These are phyloP conservation scores for Naganishia kalamii DNA, from an alignment of 768 basidiomycete species.

Conservation along the genomic window DNA sequence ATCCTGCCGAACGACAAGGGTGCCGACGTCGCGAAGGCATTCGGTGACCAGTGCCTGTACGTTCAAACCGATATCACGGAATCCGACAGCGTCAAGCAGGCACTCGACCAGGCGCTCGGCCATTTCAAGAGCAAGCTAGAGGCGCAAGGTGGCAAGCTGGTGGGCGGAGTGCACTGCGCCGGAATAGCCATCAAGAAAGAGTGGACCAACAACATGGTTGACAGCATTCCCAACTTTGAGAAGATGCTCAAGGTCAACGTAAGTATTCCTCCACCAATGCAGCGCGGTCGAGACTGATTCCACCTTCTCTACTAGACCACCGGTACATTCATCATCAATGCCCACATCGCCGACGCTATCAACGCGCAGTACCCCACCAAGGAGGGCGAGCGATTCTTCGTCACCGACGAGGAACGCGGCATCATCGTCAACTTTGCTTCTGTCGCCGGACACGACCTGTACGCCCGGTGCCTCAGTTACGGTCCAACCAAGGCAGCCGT, in stretches of 20 bases:
- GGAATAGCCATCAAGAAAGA: slow-evolving; percentile 24
- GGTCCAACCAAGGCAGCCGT: slow-evolving; percentile 40
- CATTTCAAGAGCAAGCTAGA: slow-evolving; percentile 16
- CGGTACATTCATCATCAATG: slow-evolving; percentile 41
- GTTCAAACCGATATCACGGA: slow-evolving; percentile 35
- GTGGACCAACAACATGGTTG: slow-evolving; percentile 27
- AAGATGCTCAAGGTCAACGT: slow-evolving; percentile 41
- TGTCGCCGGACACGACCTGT: slow-evolving; percentile 33
- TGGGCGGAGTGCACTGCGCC: slow-evolving; percentile 30
- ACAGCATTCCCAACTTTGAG: slow-evolving; percentile 34
- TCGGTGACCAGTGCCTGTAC: slow-evolving; percentile 31
- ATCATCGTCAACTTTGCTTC: slow-evolving; percentile 44
- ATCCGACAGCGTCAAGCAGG: slow-evolving; percentile 28
- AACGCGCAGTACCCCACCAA: slow-evolving; percentile 36
- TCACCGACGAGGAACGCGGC: slow-evolving; percentile 38
- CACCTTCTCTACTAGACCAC: background rate
- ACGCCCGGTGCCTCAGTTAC: slow-evolving; percentile 39
- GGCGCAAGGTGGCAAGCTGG: slow-evolving; percentile 21
- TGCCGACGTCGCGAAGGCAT: slow-evolving; percentile 21
- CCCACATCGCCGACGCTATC: slow-evolving; percentile 41
- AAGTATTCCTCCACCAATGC: background rate
- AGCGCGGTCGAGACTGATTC: background rate
- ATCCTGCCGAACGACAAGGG: slow-evolving; percentile 35
- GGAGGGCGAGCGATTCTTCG: slow-evolving; percentile 31
- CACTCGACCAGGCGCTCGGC: background rate